phyloP scores from a whole-genome alignment of 202 grass and related monocot species.

The Bolboschoenoplectus hybrid region DNA sequence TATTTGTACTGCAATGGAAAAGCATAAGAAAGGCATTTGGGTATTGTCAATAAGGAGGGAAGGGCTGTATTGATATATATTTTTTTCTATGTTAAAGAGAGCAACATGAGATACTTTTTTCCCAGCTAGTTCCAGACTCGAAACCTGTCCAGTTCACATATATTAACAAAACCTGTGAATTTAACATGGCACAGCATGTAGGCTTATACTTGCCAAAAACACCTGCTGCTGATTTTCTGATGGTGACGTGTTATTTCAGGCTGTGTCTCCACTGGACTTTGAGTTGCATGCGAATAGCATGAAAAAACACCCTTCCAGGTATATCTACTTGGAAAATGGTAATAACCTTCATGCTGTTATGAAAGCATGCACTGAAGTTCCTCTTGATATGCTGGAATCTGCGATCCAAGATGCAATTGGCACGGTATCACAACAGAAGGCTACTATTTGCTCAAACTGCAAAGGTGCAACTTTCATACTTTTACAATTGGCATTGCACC shows the following conservation, averaged over 20 bases:
- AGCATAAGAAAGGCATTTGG: conserved; percentile 10
- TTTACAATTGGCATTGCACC: background rate
- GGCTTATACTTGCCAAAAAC: background rate
- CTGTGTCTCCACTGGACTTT: conserved; percentile 73
- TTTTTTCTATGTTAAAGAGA: background rate
- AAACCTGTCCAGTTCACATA: background rate
- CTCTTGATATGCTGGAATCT: conserved; percentile 67
- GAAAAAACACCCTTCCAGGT: conserved; percentile 91
- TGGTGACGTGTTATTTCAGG: conserved; percentile 46
- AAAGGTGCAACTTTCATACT: conserved; percentile 49
- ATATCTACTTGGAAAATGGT: conserved; percentile 85
- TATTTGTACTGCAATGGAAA: conserved; percentile 5
- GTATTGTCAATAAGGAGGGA: background rate
- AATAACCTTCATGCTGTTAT: conserved; percentile 73
- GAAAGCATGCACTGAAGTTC: conserved; percentile 53
- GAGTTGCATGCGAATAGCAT: conserved; percentile 89
- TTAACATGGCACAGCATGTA: background rate
- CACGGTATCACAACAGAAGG: conserved; percentile 51
- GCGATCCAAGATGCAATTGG: conserved; percentile 65
- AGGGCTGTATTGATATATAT: conserved; percentile 7
- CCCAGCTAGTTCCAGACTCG: background rate
- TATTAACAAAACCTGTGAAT: background rate
- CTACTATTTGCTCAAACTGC: conserved; percentile 55
- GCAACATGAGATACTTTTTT: background rate
- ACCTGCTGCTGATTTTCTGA: conserved; percentile 13